phyloP scores from a whole-genome alignment of 257 asterid genomes.

The Petrea volubilis region DNA sequence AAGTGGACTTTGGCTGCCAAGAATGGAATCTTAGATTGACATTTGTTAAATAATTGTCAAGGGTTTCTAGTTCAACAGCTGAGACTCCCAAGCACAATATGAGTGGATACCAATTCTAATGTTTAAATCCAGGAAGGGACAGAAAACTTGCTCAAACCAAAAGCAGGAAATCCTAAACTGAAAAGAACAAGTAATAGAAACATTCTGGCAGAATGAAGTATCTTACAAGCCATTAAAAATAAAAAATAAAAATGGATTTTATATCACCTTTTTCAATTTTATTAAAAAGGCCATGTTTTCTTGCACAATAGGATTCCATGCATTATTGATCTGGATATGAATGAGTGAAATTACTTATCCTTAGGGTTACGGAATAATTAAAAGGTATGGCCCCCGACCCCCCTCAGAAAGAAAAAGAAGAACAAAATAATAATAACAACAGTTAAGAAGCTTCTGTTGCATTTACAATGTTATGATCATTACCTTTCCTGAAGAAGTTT shows the following conservation, averaged over 20 bases:
- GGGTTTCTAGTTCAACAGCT: background rate
- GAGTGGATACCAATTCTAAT: background rate
- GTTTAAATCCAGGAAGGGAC: background rate
- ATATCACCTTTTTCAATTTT: background rate
- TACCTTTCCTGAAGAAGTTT: slow-evolving; percentile 58
- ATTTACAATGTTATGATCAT: slow-evolving; percentile 17
- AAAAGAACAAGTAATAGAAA: background rate
- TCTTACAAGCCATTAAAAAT: background rate
- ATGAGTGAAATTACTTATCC: slow-evolving; percentile 6
- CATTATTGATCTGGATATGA: slow-evolving; percentile 9
- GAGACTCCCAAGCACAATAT: background rate
- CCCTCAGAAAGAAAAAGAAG: background rate
- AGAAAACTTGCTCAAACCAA: background rate
- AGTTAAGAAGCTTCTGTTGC: slow-evolving; percentile 9
- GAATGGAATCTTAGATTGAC: background rate
- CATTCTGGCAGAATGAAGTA: background rate
- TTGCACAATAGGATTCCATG: background rate
- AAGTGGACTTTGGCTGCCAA: background rate
- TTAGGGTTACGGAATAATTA: background rate
- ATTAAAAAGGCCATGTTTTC: background rate
- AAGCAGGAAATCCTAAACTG: background rate
- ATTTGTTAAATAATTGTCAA: background rate
- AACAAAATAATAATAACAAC: too few species aligned
- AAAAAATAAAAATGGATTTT: background rate
- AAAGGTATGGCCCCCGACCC: background rate